Conservation (phyloP, 768 basidiomycete genomes). For the Tricholoma terreum region DNA sequence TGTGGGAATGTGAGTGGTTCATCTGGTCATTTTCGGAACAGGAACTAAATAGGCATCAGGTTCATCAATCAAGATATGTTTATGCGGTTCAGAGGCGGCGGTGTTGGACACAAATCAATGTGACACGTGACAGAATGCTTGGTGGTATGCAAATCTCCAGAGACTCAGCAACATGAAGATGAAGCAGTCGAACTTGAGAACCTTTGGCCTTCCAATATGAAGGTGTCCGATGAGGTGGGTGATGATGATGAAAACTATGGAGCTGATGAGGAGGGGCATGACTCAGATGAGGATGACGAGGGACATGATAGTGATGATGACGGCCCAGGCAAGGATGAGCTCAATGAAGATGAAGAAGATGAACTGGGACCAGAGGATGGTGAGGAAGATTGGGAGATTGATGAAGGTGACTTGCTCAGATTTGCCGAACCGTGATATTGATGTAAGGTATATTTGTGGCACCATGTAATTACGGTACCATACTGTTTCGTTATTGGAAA, state of each 20-base stretch:
- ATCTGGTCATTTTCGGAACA: background rate
- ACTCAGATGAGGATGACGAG: no score
- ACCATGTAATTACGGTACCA: background rate
- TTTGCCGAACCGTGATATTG: background rate
- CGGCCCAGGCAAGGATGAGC: no score
- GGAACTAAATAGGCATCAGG: slow-evolving; percentile 15
- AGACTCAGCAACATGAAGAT: background rate
- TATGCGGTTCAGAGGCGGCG: slow-evolving; percentile 28
- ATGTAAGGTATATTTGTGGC: background rate
- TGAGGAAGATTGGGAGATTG: slow-evolving; percentile 1
- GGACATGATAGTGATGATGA: no score
- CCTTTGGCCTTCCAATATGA: background rate
- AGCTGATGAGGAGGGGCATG: background rate
- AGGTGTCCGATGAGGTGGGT: background rate
- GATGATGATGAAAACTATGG: background rate
- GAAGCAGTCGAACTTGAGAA: background rate
- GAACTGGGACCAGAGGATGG: background rate
- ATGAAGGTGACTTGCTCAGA: background rate
- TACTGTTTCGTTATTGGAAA: background rate
- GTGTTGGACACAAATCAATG: slow-evolving; percentile 24
- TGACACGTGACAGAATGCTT: background rate
- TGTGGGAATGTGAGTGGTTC: slow-evolving; percentile 32
- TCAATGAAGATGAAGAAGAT: no score
- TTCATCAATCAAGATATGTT: slow-evolving; percentile 41
- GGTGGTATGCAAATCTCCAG: background rate